Evolutionary conservation across 73 alveolate species (phyloP).

Genomic region (Paramecium octaurelia): DNA sequence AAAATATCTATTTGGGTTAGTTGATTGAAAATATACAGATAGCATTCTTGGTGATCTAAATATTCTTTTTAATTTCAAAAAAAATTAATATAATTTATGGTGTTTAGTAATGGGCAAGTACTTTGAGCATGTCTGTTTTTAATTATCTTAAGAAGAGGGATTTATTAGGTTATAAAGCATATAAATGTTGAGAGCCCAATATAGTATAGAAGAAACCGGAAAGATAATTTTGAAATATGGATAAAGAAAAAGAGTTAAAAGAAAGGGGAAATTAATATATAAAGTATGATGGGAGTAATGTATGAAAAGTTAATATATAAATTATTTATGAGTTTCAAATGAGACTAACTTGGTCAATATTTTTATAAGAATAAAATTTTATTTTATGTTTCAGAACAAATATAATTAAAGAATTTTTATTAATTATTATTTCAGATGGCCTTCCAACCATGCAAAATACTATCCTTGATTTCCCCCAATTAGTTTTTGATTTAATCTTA

Average conservation of each 20-base stretch:
- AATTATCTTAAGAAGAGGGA: neutral
- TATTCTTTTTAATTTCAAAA: neutral
- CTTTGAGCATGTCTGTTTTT: neutral
- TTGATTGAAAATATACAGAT: neutral
- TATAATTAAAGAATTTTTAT: neutral
- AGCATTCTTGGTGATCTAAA: neutral
- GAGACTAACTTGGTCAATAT: neutral
- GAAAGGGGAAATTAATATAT: neutral
- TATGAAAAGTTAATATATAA: neutral
- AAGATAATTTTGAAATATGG: neutral
- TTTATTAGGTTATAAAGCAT: neutral
- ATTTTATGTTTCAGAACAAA: neutral
- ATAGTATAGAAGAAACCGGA: neutral
- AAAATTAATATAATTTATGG: neutral
- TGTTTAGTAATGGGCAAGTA: neutral
- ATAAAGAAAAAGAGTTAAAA: neutral
- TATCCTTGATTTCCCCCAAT: constrained; percentile 7
- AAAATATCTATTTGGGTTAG: neutral
- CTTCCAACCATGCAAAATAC: constrained; percentile 17
- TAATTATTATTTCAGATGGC: neutral
- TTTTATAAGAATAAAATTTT: neutral
- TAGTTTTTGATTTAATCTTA: neutral
- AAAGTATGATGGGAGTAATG: neutral
- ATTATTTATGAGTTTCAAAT: neutral
- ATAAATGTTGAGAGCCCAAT: neutral